phyloP scores from a whole-genome alignment of 176 grass and related monocot species.

The Cocos nucifera region DNA sequence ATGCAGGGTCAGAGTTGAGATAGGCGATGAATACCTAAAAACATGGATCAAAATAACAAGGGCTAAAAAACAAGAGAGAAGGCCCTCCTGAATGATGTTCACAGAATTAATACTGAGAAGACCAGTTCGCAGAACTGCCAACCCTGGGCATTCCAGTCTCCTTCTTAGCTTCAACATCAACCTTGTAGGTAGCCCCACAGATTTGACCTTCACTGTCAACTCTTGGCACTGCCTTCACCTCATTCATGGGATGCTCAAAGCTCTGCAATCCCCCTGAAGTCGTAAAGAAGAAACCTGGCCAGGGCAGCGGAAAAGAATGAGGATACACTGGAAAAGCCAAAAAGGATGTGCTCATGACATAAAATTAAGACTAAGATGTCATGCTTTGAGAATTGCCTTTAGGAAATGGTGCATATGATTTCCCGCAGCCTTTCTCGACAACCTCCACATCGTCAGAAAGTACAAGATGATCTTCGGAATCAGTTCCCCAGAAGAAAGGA shows the following conservation, averaged over 20 bases:
- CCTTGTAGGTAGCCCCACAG: constrained; percentile 72
- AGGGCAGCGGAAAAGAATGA: constrained; percentile 1
- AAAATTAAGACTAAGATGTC: too few species aligned
- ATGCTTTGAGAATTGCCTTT: constrained; percentile 33
- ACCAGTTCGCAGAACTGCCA: constrained; percentile 75
- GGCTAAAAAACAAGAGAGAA: too few species aligned
- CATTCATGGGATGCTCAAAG: constrained; percentile 78
- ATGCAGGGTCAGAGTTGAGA: too few species aligned
- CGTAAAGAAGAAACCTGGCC: constrained; percentile 86
- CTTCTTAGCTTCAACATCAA: constrained; percentile 72
- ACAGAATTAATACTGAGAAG: constrained; percentile 37
- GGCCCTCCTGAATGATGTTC: too few species aligned
- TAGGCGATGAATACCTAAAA: too few species aligned
- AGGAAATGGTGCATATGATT: constrained; percentile 72
- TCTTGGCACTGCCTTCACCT: constrained; percentile 67
- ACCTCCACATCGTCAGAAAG: constrained; percentile 53
- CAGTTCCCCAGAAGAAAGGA: constrained; percentile 76
- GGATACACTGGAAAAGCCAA: too few species aligned
- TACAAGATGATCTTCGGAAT: constrained; percentile 55
- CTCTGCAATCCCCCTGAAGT: constrained; percentile 76
- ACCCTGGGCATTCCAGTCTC: constrained; percentile 64
- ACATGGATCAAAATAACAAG: too few species aligned
- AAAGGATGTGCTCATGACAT: too few species aligned
- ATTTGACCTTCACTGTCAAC: constrained; percentile 86
- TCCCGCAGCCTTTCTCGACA: constrained; percentile 52